Evolutionary conservation across 202 grass and related monocot genomes (phyloP).

Genomic region (Thinopyrum obtusiflorum): DNA sequence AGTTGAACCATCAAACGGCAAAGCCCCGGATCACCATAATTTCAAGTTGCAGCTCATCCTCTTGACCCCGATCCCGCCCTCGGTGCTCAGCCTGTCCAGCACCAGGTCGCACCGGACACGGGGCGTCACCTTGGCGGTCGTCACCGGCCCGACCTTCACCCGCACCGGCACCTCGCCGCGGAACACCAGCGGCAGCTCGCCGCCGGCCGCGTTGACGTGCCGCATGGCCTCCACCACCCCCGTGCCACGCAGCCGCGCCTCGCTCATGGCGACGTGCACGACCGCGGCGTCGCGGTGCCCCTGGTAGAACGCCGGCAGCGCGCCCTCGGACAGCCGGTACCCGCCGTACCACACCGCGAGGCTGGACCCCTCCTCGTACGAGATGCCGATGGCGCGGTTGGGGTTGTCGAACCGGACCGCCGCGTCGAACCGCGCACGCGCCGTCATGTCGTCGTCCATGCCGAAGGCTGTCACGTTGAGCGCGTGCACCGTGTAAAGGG

Average conservation of each 20-base stretch:
- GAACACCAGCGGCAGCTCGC: constrained; percentile 36
- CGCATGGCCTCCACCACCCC: constrained; percentile 27
- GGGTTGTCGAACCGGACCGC: constrained; percentile 45
- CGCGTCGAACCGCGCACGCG: constrained; percentile 35
- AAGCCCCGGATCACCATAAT: background rate
- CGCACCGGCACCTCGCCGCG: constrained; percentile 41
- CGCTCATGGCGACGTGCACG: constrained; percentile 36
- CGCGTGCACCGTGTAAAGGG: constrained; percentile 18
- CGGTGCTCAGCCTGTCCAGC: constrained; percentile 33
- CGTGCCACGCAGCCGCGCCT: constrained; percentile 26
- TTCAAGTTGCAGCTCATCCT: constrained; percentile 37
- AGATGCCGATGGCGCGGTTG: constrained; percentile 49
- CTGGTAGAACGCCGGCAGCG: constrained; percentile 54
- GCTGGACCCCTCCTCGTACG: constrained; percentile 33
- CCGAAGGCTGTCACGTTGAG: constrained; percentile 26
- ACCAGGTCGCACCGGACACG: constrained; percentile 37
- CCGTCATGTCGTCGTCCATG: constrained; percentile 29
- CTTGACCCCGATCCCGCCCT: constrained; percentile 26
- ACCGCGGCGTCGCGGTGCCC: constrained; percentile 28
- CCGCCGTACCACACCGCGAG: constrained; percentile 31
- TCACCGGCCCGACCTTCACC: constrained; percentile 9
- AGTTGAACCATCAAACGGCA: background rate
- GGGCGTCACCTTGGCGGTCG: constrained; percentile 29
- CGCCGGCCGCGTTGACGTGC: background rate
- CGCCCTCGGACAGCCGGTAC: constrained; percentile 27